Percentiles rank a stretch among this genome's conserved stretches.
Evolutionary conservation across 2,329 filamentous ascomycete species (phyloP).

Genomic region (Fusarium paranaense): DNA sequence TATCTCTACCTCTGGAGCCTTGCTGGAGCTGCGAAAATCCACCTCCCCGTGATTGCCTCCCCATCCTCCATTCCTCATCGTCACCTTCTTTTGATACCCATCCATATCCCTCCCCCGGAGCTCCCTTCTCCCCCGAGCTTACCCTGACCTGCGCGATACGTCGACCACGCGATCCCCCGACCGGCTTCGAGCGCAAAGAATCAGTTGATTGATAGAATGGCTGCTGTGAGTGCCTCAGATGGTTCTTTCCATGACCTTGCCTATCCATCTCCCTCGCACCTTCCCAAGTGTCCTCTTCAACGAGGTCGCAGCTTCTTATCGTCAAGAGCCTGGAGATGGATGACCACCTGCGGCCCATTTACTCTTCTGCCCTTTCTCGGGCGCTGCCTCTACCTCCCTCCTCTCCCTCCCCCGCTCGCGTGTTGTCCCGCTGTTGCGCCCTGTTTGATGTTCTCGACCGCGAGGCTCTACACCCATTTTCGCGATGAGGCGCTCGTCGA

Average conservation of each 20-base stretch:
- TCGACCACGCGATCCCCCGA: constrained; percentile 34
- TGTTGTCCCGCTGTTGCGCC: constrained; percentile 38
- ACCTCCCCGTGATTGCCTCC: constrained; percentile 46
- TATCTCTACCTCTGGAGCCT: constrained; percentile 48
- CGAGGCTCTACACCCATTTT: constrained; percentile 27
- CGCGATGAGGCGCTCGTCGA: constrained; percentile 12
- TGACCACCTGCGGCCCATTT: not conserved
- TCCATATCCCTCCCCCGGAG: constrained; percentile 39
- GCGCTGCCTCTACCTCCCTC: constrained; percentile 3
- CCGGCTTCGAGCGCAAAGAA: constrained; percentile 44
- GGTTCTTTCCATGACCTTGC: constrained; percentile 29
- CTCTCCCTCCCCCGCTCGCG: constrained; percentile 32
- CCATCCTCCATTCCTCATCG: constrained; percentile 44
- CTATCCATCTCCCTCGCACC: constrained; percentile 17
- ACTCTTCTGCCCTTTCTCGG: not conserved
- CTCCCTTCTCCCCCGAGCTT: constrained; percentile 35
- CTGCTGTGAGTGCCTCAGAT: constrained; percentile 53
- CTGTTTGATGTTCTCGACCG: constrained; percentile 28
- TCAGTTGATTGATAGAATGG: constrained; percentile 55
- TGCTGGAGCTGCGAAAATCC: constrained; percentile 50
- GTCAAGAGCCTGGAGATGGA: constrained; percentile 1
- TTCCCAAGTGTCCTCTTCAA: not conserved
- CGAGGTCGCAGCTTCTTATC: constrained; percentile 13
- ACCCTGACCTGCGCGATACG: constrained; percentile 27
- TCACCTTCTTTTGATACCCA: constrained; percentile 50